Conservation (phyloP, 768 basidiomycete species). For the Dentipellis sp. region DNA sequence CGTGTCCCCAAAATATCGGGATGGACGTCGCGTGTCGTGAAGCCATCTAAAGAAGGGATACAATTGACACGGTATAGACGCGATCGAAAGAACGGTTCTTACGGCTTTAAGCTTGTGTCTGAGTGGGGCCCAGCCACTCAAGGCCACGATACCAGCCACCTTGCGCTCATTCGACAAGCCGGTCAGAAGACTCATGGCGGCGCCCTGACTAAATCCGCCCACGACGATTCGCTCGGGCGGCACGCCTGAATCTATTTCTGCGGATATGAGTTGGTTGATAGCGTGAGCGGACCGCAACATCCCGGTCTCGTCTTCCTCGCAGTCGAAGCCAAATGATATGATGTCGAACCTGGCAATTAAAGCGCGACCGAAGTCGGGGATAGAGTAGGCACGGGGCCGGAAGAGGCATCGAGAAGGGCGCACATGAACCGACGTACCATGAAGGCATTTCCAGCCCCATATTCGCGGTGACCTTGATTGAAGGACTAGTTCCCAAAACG, state of each 20-base stretch:
- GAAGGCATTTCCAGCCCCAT: constrained; percentile 66
- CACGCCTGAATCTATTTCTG: constrained; percentile 67
- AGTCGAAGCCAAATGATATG: constrained; percentile 48
- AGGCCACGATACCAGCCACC: constrained; percentile 59
- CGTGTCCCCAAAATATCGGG: constrained; percentile 87
- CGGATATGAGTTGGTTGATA: constrained; percentile 61
- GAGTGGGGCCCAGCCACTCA: constrained; percentile 79
- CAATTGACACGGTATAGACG: neutral
- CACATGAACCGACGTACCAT: constrained; percentile 36
- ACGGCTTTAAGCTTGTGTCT: constrained; percentile 58
- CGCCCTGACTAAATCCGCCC: constrained; percentile 88
- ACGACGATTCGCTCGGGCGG: constrained; percentile 65
- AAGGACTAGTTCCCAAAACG: constrained; percentile 7
- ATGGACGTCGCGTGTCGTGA: constrained; percentile 47
- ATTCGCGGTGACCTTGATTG: constrained; percentile 59
- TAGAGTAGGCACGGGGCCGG: neutral
- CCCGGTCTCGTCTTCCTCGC: constrained; percentile 64
- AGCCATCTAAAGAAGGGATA: constrained; percentile 38
- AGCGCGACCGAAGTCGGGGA: neutral
- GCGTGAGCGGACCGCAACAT: constrained; percentile 57
- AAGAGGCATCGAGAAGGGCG: neutral
- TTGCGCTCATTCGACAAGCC: constrained; percentile 59
- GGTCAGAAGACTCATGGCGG: constrained; percentile 66
- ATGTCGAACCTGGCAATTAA: constrained; percentile 63
- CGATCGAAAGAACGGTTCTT: constrained; percentile 15